Evolutionary conservation across 2,329 filamentous ascomycete genomes (phyloP).

Genomic region (Teratosphaeria pseudoeucalypti): DNA sequence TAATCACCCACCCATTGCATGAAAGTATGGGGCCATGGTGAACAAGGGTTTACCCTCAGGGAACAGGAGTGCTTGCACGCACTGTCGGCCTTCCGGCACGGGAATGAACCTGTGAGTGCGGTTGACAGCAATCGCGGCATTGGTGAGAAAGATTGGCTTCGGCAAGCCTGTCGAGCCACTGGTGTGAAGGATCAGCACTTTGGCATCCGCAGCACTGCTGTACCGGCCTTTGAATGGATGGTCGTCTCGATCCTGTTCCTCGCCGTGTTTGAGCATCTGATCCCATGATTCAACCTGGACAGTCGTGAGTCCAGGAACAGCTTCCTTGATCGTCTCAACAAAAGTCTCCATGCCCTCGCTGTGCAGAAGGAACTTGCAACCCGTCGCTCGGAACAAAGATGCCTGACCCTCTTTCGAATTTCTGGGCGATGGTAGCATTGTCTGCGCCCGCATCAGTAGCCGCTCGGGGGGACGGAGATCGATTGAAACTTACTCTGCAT

Average conservation of each 20-base stretch:
- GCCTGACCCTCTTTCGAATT: constrained; percentile 4
- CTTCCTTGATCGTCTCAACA: not conserved
- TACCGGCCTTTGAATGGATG: not conserved
- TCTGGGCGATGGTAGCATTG: not conserved
- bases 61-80: not conserved
- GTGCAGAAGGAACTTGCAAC: not conserved
- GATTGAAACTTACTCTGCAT: not conserved
- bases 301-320: not conserved
- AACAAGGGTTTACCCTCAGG: not conserved
- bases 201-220: not conserved
- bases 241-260: not conserved
- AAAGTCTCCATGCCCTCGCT: constrained; percentile 1
- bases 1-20: too few species aligned
- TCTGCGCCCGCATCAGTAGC: not conserved
- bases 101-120: not conserved
- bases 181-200: constrained; percentile 2
- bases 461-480: too few species aligned
- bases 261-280: not conserved
- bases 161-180: constrained; percentile 4
- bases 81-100: not conserved
- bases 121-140: not conserved
- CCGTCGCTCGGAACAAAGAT: not conserved
- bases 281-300: constrained; percentile 1
- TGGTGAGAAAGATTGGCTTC: constrained; percentile 2
- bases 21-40: constrained; percentile 1